Conservation (phyloP, 140 eudicot genomes). For the Stevia rebaudiana region DNA sequence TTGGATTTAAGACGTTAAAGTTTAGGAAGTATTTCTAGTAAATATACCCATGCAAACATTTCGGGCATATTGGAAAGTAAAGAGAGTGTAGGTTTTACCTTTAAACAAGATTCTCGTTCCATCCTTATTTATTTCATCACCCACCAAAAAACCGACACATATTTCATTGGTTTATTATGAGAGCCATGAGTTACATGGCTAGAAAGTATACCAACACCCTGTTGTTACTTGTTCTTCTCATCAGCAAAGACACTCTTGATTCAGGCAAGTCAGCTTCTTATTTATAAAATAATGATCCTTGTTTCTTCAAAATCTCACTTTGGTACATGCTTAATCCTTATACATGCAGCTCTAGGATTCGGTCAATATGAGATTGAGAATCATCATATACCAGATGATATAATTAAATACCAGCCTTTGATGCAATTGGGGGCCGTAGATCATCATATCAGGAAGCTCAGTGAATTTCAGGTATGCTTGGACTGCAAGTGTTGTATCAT, state of each 20-base stretch:
- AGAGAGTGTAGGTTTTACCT: too few species aligned
- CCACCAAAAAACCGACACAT: too few species aligned
- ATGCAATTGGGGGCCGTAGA: background rate
- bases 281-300: background rate
- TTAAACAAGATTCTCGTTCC: too few species aligned
- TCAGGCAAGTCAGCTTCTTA: background rate
- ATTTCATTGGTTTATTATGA: too few species aligned
- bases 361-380: background rate
- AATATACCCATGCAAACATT: too few species aligned
- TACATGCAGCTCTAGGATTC: background rate
- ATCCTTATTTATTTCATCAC: too few species aligned
- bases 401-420: background rate
- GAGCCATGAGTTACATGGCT: too few species aligned
- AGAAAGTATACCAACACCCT: background rate
- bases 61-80: too few species aligned
- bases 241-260: background rate
- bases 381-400: background rate
- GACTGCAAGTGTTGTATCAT: conserved; percentile 33
- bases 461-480: conserved; percentile 35
- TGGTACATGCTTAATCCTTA: too few species aligned
- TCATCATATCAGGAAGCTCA: conserved; percentile 15
- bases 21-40: too few species aligned
- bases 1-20: too few species aligned
- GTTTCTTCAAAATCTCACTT: background rate
- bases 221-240: conserved; percentile 15